Evolutionary conservation across 1,284 basidiomycete species (phyloP).

Genomic region (Marasmius tenuissimus): DNA sequence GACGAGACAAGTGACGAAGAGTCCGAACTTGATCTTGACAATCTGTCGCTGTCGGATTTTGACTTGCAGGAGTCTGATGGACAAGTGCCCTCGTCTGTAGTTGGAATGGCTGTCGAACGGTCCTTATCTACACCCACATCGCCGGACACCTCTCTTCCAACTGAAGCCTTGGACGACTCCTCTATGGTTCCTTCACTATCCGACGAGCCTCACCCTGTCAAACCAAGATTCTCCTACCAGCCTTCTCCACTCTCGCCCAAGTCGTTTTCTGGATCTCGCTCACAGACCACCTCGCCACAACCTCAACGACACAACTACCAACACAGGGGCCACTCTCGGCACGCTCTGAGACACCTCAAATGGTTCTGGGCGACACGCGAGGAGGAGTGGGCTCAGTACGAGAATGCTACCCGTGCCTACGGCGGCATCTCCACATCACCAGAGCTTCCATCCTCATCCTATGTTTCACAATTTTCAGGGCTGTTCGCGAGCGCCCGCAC

Average conservation of each 20-base stretch:
- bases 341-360: constrained; percentile 55
- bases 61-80: constrained; percentile 1
- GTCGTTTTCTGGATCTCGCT: not conserved
- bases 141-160: not conserved
- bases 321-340: constrained; percentile 60
- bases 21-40: constrained; percentile 12
- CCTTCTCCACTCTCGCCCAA: constrained; percentile 11
- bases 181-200: not conserved
- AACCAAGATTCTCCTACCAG: constrained; percentile 7
- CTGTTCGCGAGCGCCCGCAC: constrained; percentile 8
- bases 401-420: constrained; percentile 30
- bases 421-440: constrained; percentile 29
- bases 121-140: not conserved
- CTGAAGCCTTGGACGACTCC: not conserved
- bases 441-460: constrained; percentile 4
- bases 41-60: constrained; percentile 6
- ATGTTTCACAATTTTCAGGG: not conserved
- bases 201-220: not conserved
- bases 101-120: not conserved
- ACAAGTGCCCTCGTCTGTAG: not conserved
- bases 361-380: constrained; percentile 57
- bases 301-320: constrained; percentile 31
- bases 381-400: constrained; percentile 46
- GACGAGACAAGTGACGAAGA: constrained; percentile 4
- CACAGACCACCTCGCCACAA: constrained; percentile 14